phyloP scores from a whole-genome alignment of 2,329 filamentous ascomycete genomes.

The Alternaria ethzedia region DNA sequence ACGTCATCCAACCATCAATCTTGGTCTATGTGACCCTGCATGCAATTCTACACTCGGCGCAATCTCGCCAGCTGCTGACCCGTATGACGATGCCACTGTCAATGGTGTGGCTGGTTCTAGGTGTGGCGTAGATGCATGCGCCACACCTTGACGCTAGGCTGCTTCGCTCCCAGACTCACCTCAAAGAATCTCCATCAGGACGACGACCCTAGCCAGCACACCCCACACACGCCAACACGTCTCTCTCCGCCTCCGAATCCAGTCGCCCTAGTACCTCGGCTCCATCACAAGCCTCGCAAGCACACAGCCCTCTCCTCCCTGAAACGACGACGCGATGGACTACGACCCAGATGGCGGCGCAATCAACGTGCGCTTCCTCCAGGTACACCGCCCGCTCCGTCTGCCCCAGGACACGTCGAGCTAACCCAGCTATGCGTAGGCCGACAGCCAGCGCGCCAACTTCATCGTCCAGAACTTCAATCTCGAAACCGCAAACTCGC shows the following conservation, averaged over 20 bases:
- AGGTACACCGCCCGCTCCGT: constrained; percentile 40
- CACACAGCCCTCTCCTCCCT: constrained; percentile 17
- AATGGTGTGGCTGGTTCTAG: neutral
- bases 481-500: constrained; percentile 88
- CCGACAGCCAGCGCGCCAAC: constrained; percentile 80
- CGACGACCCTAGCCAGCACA: constrained; percentile 16
- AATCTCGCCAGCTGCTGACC: neutral
- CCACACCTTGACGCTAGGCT: constrained; percentile 9
- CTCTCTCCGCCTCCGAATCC: constrained; percentile 17
- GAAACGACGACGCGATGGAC: constrained; percentile 51
- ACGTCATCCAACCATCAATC: neutral
- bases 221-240: constrained; percentile 28
- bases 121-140: constrained; percentile 18
- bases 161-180: constrained; percentile 16
- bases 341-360: constrained; percentile 57
- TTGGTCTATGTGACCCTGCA: neutral
- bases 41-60: neutral
- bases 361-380: constrained; percentile 48
- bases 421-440: constrained; percentile 59
- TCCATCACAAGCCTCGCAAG: constrained; percentile 6
- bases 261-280: constrained; percentile 25
- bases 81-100: neutral
- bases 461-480: constrained; percentile 91
- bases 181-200: constrained; percentile 28
- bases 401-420: constrained; percentile 3